Percentiles rank a stretch among this genome's conserved stretches.
Evolutionary conservation across 192 early-diverging fungal genomes (phyloP).

Genomic region (Rhizophagus sp.): DNA sequence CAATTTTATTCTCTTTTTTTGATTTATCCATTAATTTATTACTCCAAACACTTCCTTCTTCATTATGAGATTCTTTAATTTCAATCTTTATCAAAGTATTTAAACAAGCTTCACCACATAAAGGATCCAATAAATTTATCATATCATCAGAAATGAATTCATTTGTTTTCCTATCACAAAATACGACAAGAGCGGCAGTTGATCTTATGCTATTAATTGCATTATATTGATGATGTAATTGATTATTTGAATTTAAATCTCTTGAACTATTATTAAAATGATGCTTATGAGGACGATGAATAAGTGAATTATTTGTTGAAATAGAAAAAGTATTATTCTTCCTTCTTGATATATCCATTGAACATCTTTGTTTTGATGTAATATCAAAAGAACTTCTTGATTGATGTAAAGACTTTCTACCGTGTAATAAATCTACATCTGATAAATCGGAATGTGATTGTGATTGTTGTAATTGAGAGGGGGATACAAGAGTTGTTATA

Average conservation of each 20-base stretch:
- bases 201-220: slow-evolving; percentile 60
- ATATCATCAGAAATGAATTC: slow-evolving; percentile 62
- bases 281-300: background rate
- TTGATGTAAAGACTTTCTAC: too few relatives aligned
- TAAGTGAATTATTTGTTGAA: background rate
- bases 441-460: background rate
- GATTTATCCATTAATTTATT: background rate
- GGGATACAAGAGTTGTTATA: slow-evolving; percentile 11
- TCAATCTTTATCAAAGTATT: slow-evolving; percentile 58
- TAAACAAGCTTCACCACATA: slow-evolving; percentile 60
- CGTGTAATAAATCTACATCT: background rate
- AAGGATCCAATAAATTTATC: slow-evolving; percentile 55
- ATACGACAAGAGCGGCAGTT: slow-evolving; percentile 80
- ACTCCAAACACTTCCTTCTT: slow-evolving; percentile 49
- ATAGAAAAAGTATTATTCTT: background rate
- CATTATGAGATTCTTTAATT: slow-evolving; percentile 39
- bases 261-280: slow-evolving; percentile 1
- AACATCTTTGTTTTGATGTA: background rate
- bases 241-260: background rate
- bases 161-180: slow-evolving; percentile 73
- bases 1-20: background rate
- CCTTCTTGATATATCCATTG: background rate
- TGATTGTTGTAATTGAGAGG: background rate
- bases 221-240: background rate
- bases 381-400: background rate